Percentiles rank a stretch among this genome's conserved stretches.
These are phyloP conservation scores for Chalciporus sphaerocephalus DNA, from an alignment of 768 basidiomycete genomes.

Conservation along the genomic window DNA sequence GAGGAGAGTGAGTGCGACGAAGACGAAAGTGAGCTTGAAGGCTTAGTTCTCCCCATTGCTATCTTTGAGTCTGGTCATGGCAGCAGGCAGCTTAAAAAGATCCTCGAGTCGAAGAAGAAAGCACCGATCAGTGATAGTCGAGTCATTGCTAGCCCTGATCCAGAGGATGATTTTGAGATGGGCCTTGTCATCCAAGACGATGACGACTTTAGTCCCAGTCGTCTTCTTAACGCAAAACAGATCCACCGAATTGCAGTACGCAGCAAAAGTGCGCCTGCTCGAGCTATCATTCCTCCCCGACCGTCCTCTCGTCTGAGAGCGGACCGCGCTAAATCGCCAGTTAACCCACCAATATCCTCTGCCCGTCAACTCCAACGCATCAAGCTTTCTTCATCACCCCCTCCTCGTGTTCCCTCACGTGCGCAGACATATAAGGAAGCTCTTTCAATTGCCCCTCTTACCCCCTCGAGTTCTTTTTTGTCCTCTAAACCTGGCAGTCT, in stretches of 20 bases:
- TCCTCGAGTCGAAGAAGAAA: constrained; percentile 53
- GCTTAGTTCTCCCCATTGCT: constrained; percentile 70
- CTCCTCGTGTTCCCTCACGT: constrained; percentile 47
- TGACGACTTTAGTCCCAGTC: constrained; percentile 74
- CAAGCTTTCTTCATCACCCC: constrained; percentile 66
- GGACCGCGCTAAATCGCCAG: constrained; percentile 70
- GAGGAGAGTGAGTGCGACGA: constrained; percentile 68
- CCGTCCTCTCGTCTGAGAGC: constrained; percentile 59
- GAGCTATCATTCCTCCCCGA: constrained; percentile 45
- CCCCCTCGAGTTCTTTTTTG: constrained; percentile 54
- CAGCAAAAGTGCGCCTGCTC: constrained; percentile 57
- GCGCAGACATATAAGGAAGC: constrained; percentile 58
- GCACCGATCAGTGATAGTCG: constrained; percentile 51
- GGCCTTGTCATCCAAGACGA: constrained; percentile 83
- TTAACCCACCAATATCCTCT: constrained; percentile 66
- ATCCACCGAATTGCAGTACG: constrained; percentile 44
- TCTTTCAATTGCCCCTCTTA: constrained; percentile 45
- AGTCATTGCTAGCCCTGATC: constrained; percentile 55
- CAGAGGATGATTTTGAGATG: constrained; percentile 81
- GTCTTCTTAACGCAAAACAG: constrained; percentile 52
- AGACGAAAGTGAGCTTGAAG: constrained; percentile 74
- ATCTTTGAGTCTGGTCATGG: constrained; percentile 72
- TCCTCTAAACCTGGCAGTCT: constrained; percentile 69
- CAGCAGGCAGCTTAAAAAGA: constrained; percentile 44
- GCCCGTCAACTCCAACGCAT: constrained; percentile 64